These are phyloP conservation scores for Trichosporon asahii DNA, from an alignment of 1,284 basidiomycete genomes.

Conservation along the genomic window DNA sequence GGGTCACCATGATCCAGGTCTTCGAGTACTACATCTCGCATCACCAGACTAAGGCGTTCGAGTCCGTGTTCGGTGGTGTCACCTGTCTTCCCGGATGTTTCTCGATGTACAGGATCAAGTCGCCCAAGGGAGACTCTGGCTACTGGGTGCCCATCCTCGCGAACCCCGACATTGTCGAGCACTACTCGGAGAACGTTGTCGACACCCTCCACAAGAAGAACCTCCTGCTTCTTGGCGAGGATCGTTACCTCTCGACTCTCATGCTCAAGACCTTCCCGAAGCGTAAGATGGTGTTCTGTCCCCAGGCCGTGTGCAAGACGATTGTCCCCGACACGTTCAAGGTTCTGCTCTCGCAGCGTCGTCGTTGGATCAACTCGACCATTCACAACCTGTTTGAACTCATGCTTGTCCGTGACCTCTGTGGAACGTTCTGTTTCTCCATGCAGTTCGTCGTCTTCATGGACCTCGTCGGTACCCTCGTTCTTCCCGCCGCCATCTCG, in stretches of 20 bases:
- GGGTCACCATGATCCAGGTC: conserved; percentile 96
- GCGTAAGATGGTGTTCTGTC: conserved; percentile 98
- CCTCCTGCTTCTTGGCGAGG: conserved; percentile 91
- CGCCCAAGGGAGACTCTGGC: conserved; percentile 81
- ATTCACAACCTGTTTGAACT: conserved; percentile 96
- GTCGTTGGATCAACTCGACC: conserved; percentile 99
- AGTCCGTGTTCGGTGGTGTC: conserved; percentile 98
- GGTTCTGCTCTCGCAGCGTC: conserved; percentile 89
- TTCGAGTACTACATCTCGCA: conserved; percentile 99
- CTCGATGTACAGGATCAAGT: conserved; percentile 99
- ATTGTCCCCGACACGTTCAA: conserved; percentile 94
- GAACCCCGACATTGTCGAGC: conserved; percentile 94
- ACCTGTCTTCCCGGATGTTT: conserved; percentile 99
- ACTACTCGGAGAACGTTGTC: conserved; percentile 97
- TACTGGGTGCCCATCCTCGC: conserved; percentile 99
- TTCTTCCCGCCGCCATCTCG: conserved; percentile 93
- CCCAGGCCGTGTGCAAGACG: conserved; percentile 97
- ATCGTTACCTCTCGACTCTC: conserved; percentile 94
- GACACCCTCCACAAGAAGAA: conserved; percentile 99
- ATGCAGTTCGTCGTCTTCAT: conserved; percentile 98
- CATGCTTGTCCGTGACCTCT: conserved; percentile 87
- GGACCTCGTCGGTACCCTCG: conserved; percentile 94
- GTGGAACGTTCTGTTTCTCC: conserved; percentile 93
- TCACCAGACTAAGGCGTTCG: conserved; percentile 97
- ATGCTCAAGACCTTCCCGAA: conserved; percentile 98